phyloP scores from a whole-genome alignment of 768 basidiomycete genomes.

The Suillus americanus region DNA sequence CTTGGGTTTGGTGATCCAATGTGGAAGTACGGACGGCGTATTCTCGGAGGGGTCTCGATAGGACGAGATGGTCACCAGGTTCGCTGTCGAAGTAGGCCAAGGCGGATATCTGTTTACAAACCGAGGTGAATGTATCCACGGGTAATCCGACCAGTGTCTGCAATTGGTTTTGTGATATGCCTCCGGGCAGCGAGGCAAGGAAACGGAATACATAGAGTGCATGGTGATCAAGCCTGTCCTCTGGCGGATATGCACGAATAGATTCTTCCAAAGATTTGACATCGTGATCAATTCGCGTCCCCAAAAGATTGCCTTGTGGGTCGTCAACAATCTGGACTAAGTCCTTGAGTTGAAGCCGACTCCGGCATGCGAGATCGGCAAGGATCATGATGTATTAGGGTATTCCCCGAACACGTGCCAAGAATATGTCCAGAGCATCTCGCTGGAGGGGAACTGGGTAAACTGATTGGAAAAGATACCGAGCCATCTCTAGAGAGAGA shows the following conservation, averaged over 20 bases:
- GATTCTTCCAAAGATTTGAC: background rate
- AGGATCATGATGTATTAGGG: background rate
- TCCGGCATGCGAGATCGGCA: background rate
- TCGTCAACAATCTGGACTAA: background rate
- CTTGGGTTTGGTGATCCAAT: background rate
- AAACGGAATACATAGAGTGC: background rate
- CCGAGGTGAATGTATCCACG: background rate
- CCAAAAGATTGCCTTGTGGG: background rate
- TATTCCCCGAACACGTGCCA: background rate
- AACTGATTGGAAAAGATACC: background rate
- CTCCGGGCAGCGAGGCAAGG: background rate
- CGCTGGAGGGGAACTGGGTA: background rate
- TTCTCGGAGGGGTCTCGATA: background rate
- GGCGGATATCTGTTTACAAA: background rate
- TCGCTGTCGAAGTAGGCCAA: background rate
- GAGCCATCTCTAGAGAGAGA: background rate
- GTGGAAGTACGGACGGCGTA: background rate
- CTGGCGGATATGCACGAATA: background rate
- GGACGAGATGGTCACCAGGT: background rate
- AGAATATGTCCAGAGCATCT: background rate
- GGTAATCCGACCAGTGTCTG: background rate
- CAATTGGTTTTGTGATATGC: background rate
- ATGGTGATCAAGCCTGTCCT: background rate
- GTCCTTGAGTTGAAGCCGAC: background rate
- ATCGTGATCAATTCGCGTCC: background rate